These are phyloP conservation scores for Colletotrichum brevisporum DNA, from an alignment of 2,329 filamentous ascomycete species.

Conservation along the genomic window DNA sequence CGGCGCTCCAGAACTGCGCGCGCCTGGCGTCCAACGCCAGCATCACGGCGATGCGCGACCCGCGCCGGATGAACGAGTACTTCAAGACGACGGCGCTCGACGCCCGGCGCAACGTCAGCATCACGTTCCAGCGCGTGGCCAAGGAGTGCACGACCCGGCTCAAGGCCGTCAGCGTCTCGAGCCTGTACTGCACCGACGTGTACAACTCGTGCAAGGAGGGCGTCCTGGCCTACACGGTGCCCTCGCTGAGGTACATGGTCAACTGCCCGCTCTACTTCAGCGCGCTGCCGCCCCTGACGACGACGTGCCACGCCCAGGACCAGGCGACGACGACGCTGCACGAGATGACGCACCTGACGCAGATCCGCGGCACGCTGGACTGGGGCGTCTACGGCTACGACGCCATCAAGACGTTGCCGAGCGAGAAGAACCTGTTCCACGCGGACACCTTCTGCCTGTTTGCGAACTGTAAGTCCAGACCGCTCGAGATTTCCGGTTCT, in stretches of 20 bases:
- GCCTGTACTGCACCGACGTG: constrained; percentile 72
- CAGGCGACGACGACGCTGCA: constrained; percentile 76
- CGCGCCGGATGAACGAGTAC: constrained; percentile 67
- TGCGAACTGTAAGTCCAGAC: constrained; percentile 32
- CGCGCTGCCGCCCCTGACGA: constrained; percentile 62
- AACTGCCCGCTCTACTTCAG: constrained; percentile 75
- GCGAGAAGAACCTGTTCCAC: constrained; percentile 39
- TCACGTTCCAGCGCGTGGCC: constrained; percentile 64
- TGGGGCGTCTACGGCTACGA: constrained; percentile 42
- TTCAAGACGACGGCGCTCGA: constrained; percentile 68
- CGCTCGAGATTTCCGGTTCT: neutral
- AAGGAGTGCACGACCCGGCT: constrained; percentile 66
- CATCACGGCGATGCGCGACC: constrained; percentile 18
- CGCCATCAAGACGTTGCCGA: constrained; percentile 23
- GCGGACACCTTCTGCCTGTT: constrained; percentile 42
- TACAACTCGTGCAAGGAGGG: constrained; percentile 63
- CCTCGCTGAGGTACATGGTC: constrained; percentile 66
- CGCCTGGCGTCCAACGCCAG: constrained; percentile 64
- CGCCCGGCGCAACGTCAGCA: constrained; percentile 61
- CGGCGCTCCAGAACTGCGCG: constrained; percentile 66
- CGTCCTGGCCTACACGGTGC: constrained; percentile 74
- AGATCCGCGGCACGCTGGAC: constrained; percentile 65
- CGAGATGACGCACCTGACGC: constrained; percentile 74
- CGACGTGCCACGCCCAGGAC: constrained; percentile 64
- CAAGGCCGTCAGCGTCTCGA: constrained; percentile 58